These are phyloP conservation scores for Hypomontagnella submonticulosa DNA, from an alignment of 495 filamentous ascomycete genomes.

Conservation along the genomic window DNA sequence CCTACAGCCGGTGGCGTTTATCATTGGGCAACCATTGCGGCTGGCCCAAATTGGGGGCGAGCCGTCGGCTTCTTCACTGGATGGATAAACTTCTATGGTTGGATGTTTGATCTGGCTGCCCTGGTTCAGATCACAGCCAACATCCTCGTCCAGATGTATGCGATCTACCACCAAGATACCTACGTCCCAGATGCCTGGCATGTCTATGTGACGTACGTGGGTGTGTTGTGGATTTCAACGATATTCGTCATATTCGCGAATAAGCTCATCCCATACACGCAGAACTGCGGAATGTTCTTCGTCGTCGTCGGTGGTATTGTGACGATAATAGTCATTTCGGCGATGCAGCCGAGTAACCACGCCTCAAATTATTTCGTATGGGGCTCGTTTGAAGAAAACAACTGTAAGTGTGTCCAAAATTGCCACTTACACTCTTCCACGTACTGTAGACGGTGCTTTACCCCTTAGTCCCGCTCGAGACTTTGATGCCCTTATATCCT, in stretches of 20 bases:
- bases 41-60: conserved; percentile 74
- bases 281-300: conserved; percentile 74
- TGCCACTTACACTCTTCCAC: background rate
- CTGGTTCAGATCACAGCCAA: conserved; percentile 75
- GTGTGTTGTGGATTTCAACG: conserved; percentile 74
- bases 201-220: conserved; percentile 75
- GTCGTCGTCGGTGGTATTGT: conserved; percentile 75
- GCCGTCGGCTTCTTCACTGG: conserved; percentile 81
- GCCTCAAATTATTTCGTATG: conserved; percentile 70
- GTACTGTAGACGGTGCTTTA: background rate
- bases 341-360: conserved; percentile 73
- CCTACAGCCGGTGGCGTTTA: conserved; percentile 86
- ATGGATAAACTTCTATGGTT: conserved; percentile 81
- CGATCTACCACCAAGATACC: conserved; percentile 69
- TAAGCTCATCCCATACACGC: conserved; percentile 70
- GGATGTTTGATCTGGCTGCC: conserved; percentile 70
- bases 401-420: conserved; percentile 45
- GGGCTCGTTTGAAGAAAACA: conserved; percentile 66
- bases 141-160: conserved; percentile 77
- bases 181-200: conserved; percentile 75
- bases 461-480: background rate
- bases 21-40: conserved; percentile 84
- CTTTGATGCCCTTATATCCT: background rate
- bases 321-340: conserved; percentile 77
- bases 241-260: conserved; percentile 76